Percentiles rank a stretch among this genome's conserved stretches.
phyloP scores from a whole-genome alignment of 2,329 filamentous ascomycete species.

The Aulographum hederae region DNA sequence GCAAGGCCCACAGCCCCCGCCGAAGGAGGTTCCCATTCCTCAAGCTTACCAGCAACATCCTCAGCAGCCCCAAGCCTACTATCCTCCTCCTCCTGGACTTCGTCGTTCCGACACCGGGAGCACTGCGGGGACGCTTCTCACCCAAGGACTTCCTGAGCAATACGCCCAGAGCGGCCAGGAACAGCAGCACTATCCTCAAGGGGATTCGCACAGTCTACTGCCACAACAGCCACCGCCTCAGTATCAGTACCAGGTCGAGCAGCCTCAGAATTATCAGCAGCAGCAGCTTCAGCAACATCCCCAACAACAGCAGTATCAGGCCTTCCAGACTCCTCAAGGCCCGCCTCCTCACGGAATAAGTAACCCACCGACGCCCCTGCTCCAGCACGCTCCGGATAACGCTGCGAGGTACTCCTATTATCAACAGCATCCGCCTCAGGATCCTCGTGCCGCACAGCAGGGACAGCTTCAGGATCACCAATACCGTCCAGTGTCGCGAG shows the following conservation, averaged over 20 bases:
- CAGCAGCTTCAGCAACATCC: slow-evolving; percentile 14
- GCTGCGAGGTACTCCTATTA: neutral
- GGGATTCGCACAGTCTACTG: neutral
- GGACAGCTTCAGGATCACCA: no score
- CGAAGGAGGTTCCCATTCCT: neutral
- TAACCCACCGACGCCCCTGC: slow-evolving; percentile 12
- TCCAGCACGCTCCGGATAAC: slow-evolving; percentile 4
- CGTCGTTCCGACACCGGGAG: neutral
- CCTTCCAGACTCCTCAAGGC: slow-evolving; percentile 2
- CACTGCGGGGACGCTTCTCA: neutral
- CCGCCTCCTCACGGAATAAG: slow-evolving; percentile 11
- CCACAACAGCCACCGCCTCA: neutral
- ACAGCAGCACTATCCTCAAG: neutral
- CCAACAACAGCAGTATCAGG: slow-evolving; percentile 7
- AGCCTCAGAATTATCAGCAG: neutral
- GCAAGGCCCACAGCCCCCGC: neutral
- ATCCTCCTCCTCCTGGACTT: neutral
- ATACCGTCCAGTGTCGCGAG: no score
- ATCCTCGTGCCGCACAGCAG: neutral
- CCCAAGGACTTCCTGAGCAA: neutral
- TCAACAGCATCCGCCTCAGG: slow-evolving; percentile 4
- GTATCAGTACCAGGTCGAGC: neutral
- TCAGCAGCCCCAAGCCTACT: neutral
- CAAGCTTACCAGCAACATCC: neutral
- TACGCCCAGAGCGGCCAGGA: neutral